Base-by-base conservation (phyloP, 805 yeast genomes). In the Candida verbasci region DNA sequence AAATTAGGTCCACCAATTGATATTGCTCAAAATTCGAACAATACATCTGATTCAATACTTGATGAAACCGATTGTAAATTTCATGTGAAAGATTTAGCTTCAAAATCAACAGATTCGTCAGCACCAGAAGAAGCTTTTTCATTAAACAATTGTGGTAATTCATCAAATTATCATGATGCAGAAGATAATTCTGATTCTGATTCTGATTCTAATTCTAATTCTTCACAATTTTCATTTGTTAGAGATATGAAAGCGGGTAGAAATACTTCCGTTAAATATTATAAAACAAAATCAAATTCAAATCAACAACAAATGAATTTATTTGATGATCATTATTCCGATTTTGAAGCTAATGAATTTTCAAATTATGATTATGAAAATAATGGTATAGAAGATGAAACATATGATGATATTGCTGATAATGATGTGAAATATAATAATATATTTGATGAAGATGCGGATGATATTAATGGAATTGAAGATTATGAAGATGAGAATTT, bases 301-400 rank as follows among this genome's bases (percentile, higher is more conserved):
- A 36, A 31, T 21, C 38, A 37, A 28, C 23, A 28, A 18, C 42
- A 39, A 10, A 35, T 38, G 41, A 57, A 53, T 27, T 52, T 49
- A 9, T 58, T 56, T 35, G 50, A 45, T 32, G 52, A 60, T 25
- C 47, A 53, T 12, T 66, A 62, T 29, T 42, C 56, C 27, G 58
- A 55, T 2, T 56, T 53, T 36, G 68, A 58, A 35, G 47, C 48
- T 14, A 65, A 57, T 17, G 60, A 54, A 6, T 47, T 47, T 24
- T 56, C 65, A 6, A 70, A 62, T 40, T 67, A 67, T 34, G 72
- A 67, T 39, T 67, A 54, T 44, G 72, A 67, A 29, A 65, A 66
- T 43, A 66, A 67, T 39, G 72, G 72, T 2, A 28, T 28, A 7
- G 23, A 23, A n/a, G 30, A 25, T 16, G 38, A 61, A 34, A 64